Conservation (phyloP, 2,329 filamentous ascomycete genomes). For the Lasiodiplodia gonubiensis region DNA sequence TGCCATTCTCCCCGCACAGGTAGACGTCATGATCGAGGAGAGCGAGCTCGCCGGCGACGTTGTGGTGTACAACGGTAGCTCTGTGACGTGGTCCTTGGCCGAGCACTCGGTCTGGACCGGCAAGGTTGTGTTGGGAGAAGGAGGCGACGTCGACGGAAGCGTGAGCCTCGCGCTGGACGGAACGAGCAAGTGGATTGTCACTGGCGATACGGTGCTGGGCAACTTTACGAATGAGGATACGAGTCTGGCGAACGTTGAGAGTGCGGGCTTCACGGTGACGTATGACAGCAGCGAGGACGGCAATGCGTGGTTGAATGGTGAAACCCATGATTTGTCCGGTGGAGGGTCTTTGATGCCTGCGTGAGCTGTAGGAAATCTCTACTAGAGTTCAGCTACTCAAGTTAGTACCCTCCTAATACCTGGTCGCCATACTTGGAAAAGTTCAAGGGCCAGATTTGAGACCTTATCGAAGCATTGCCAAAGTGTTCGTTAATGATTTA, state of each 20-base stretch:
- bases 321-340: background rate
- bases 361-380: rapidly evolving
- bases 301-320: constrained; percentile 16
- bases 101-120: constrained; percentile 21
- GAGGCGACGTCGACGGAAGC: background rate
- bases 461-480: too few species aligned
- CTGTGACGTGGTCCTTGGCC: constrained; percentile 20
- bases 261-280: background rate
- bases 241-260: background rate
- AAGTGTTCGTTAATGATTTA: too few species aligned
- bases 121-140: background rate
- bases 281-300: background rate
- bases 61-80: constrained; percentile 41
- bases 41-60: constrained; percentile 39
- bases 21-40: constrained; percentile 36
- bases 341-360: constrained; percentile 1
- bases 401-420: rapidly evolving
- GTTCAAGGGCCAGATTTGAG: too few species aligned
- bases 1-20: constrained; percentile 37
- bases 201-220: background rate
- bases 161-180: background rate
- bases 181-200: background rate
- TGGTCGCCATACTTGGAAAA: too few species aligned
- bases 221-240: background rate
- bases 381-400: too few species aligned